Percentiles rank a stretch among this genome's conserved stretches.
phyloP scores from a whole-genome alignment of 108 stramenopile species.

The Hondaea fermentalgiana region DNA sequence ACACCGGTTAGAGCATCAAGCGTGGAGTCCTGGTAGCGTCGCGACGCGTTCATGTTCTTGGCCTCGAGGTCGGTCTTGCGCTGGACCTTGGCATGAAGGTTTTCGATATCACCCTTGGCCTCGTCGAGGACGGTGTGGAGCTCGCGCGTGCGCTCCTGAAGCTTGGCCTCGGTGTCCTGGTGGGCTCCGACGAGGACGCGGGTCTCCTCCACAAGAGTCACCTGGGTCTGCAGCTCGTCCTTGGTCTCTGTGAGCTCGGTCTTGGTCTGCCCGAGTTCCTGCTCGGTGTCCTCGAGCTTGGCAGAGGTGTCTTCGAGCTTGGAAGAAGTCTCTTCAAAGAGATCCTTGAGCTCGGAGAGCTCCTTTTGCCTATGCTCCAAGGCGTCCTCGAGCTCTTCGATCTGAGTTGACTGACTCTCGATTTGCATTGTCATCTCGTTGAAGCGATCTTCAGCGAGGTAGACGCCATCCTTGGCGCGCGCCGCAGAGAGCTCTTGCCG shows the following conservation, averaged over 20 bases:
- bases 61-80: neutral
- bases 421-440: constrained; percentile 36
- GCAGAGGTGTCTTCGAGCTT: constrained; percentile 30
- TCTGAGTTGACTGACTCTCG: neutral
- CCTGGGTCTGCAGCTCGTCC: neutral
- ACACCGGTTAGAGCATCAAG: neutral
- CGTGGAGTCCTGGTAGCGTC: neutral
- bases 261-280: constrained; percentile 31
- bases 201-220: neutral
- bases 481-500: constrained; percentile 31
- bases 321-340: constrained; percentile 18
- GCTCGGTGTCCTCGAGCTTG: neutral
- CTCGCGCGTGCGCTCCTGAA: neutral
- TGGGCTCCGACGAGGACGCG: constrained; percentile 17
- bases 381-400: constrained; percentile 10
- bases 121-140: neutral
- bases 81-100: neutral
- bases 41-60: neutral
- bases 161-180: neutral
- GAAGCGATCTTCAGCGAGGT: constrained; percentile 39
- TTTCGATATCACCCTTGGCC: neutral
- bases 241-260: neutral
- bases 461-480: constrained; percentile 54
- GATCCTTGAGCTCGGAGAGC: constrained; percentile 29
- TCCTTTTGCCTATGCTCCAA: neutral